Base-by-base conservation (phyloP, 2,329 filamentous ascomycete genomes). In the Epichloe scottii region DNA sequence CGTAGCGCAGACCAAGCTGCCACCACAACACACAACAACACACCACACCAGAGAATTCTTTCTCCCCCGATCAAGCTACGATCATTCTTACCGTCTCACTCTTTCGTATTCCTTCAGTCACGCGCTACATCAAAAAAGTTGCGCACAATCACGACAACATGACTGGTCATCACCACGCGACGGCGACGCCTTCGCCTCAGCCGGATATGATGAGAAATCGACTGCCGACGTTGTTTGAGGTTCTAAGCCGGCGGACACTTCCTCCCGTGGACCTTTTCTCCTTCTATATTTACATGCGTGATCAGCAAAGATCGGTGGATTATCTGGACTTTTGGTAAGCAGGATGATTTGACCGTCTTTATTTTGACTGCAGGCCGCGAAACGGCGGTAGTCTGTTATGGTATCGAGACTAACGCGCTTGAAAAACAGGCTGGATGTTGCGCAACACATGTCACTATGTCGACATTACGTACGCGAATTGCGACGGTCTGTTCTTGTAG, bases 251-350 rank as follows among this genome's bases (percentile, higher is more conserved):
- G 58, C 84, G 89, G 57, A 98, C 93, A n/a, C 77, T 94, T 19
- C 88, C 94, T 46, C 93, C 93, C 0, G 91, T 98, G 52, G 94
- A 98, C 64, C 76, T 98, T 11, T 98, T 95, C 69, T 96, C 90
- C 2, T 98, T 98, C 73, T 98, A 98, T 71, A 98, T 98, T 61
- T 98, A 95, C 71, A 98, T 98, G 93, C 82, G 93, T 62, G 94
- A 98, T 68, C 90, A 96, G 70, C 93, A 98, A 69, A 83, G 90
- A 66, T 96, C 91, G 7, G 93, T 98, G 12, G 93, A 98, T 64
- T 98, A 98, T 62, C 74, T 98, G 41, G 93, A 98, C 66, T 98
- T 98, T 69, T 98, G 94, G 93, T 97, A 74, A 53, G 81, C 65
- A 15, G 14, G 15, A 33, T n/a, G 4, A n/a, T 23, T 17, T n/a